Evolutionary conservation across 2,329 filamentous ascomycete species (phyloP).

Genomic region (Nemania sp.): DNA sequence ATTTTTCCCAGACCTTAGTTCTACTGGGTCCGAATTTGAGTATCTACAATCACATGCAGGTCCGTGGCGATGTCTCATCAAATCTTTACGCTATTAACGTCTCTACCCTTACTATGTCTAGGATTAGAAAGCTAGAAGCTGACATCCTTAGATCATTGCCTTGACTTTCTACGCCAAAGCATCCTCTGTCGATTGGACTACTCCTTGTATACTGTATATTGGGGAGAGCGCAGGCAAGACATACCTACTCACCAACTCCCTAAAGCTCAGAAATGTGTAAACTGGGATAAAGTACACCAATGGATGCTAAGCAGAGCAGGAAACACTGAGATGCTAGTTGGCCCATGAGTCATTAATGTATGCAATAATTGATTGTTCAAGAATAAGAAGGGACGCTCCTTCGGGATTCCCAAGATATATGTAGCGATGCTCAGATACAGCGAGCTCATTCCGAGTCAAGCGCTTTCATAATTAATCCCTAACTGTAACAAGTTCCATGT

Average conservation of each 20-base stretch:
- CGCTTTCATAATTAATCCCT: too few species aligned
- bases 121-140: too few species aligned
- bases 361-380: too few species aligned
- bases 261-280: slow-evolving; percentile 26
- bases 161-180: slow-evolving; percentile 30
- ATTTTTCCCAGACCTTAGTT: slow-evolving; percentile 12
- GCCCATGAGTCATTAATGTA: too few species aligned
- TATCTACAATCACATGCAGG: slow-evolving; percentile 5
- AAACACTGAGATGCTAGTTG: slow-evolving; percentile 14
- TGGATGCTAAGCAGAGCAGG: slow-evolving; percentile 28
- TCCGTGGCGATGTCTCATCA: not conserved
- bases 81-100: too few species aligned
- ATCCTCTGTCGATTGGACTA: slow-evolving; percentile 29
- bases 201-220: slow-evolving; percentile 25
- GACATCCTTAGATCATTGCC: slow-evolving; percentile 26
- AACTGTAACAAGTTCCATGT: slow-evolving; percentile 2
- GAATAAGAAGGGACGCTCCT: too few species aligned
- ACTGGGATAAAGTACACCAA: slow-evolving; percentile 26
- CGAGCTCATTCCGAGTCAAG: too few species aligned
- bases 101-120: too few species aligned
- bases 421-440: too few species aligned
- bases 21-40: not conserved
- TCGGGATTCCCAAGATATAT: too few species aligned
- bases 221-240: slow-evolving; percentile 20
- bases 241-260: slow-evolving; percentile 8